A percentile compares a stretch with the other conserved stretches of the same genome.
Conservation (phyloP, 805 yeast species). For the Ascoidea rubescens region DNA sequence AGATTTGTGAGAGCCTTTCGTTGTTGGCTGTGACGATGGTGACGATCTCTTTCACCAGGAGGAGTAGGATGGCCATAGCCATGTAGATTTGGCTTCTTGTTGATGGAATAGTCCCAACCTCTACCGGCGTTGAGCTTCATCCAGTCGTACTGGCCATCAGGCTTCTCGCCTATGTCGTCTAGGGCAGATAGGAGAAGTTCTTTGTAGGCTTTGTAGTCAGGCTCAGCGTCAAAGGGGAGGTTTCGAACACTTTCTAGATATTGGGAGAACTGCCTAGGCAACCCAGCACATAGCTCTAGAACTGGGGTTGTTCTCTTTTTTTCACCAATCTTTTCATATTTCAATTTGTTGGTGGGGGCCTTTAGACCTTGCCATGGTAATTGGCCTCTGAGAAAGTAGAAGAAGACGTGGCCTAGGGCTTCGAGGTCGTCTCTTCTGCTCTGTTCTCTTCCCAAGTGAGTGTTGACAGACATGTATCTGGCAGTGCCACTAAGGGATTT, state of each 20-base stretch:
- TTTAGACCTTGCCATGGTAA: constrained; percentile 98
- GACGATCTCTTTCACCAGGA: constrained; percentile 38
- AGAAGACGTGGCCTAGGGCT: constrained; percentile 91
- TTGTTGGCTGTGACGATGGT: constrained; percentile 20
- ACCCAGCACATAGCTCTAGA: constrained; percentile 73
- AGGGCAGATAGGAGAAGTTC: constrained; percentile 67
- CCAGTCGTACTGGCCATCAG: constrained; percentile 95
- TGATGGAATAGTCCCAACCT: constrained; percentile 87
- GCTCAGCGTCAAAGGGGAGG: constrained; percentile 84
- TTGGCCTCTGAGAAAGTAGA: constrained; percentile 87
- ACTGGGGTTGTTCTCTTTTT: constrained; percentile 86
- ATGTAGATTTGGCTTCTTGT: constrained; percentile 86
- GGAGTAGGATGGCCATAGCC: constrained; percentile 96
- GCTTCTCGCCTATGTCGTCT: constrained; percentile 50
- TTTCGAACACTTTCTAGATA: constrained; percentile 81
- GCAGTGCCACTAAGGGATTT: constrained; percentile 96
- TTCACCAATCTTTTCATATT: constrained; percentile 94
- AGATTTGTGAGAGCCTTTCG: constrained; percentile 5
- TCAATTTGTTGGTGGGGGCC: constrained; percentile 95
- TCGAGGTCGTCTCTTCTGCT: constrained; percentile 93
- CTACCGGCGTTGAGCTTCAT: constrained; percentile 89
- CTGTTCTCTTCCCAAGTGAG: constrained; percentile 95
- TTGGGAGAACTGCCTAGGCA: constrained; percentile 87
- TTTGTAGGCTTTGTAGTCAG: constrained; percentile 83
- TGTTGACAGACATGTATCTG: constrained; percentile 95